A percentile compares a stretch with the other conserved stretches of the same genome.
phyloP scores from a whole-genome alignment of 306 rosid species.

The Alnus glutinosa region DNA sequence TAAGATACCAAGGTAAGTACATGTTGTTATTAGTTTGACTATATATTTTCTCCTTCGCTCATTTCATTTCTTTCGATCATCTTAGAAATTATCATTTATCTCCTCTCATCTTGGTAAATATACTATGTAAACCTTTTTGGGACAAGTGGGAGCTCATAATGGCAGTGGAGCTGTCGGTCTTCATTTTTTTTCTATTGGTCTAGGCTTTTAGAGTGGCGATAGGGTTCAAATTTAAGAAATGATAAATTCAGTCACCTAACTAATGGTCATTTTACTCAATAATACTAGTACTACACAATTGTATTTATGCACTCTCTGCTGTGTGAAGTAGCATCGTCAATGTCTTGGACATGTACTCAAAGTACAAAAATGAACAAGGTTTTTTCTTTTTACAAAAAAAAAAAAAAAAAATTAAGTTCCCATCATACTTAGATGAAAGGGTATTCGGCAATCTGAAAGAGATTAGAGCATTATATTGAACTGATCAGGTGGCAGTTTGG shows the following conservation, averaged over 20 bases:
- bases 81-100: too few species aligned
- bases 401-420: not conserved
- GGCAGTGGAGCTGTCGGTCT: not conserved
- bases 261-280: not conserved
- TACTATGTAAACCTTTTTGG: not conserved
- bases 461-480: not conserved
- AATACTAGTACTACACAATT: not conserved
- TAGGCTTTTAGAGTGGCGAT: not conserved
- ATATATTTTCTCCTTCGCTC: not conserved
- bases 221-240: not conserved
- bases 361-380: not conserved
- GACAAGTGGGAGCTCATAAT: not conserved
- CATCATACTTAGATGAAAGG: not conserved
- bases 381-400: not conserved
- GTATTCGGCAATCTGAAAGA: not conserved
- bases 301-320: not conserved
- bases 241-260: not conserved
- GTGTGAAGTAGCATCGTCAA: not conserved
- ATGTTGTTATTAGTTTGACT: not conserved
- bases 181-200: not conserved
- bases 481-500: not conserved
- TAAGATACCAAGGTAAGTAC: not conserved
- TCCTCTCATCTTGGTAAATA: too few species aligned
- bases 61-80: not conserved
- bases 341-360: not conserved